Base-by-base conservation (phyloP, 78 protist genomes). In the Cavenderia fasciculata region DNA sequence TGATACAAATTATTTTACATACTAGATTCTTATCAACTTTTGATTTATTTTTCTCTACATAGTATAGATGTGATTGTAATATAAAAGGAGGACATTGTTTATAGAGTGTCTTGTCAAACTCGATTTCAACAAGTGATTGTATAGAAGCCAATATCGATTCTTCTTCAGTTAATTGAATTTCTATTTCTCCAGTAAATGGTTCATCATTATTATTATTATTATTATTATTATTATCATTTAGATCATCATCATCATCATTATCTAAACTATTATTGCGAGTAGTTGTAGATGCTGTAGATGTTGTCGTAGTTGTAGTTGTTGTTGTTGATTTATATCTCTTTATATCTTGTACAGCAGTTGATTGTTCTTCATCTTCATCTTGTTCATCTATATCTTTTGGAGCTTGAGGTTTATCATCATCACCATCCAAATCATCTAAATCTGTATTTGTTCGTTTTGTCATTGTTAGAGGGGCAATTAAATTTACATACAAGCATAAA, bases 61-160 rank as follows among this genome's bases (percentile, higher is more conserved):
- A 44, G 43, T 82, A 61, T 14, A 68, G 40, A 21, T 56, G 36
- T 27, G 90, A 68, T 12, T 69, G 57, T 68, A 82, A 21, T 25
- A 82, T 18, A 14, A 82, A 16, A 1, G 90, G 90, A 51, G 78
- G 78, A 51, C 57, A 46, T 52, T 78, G 23, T 23, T 66, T 66
- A 66, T 78, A 66, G 0, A n/a, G 49, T 3, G 19, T 12, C n/a
- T 29, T 27, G 38, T 63, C 72, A 40, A 63, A 63, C 38, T 43
- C n/a, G 2, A 18, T 27, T 2, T 7, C 8, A 2, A 63, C 38
- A 5, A 63, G n/a, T 38, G 14, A n/a, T 16, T 19, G 4, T 7
- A 63, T 38, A n/a, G 51, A 4, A 38, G 18, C 47, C n/a, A n/a
- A 47, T 38, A 63, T 6, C 25, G 33, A 47, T 63, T 63, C 51